Conservation (phyloP, 73 alveolate genomes). For the Stentor coeruleus region DNA sequence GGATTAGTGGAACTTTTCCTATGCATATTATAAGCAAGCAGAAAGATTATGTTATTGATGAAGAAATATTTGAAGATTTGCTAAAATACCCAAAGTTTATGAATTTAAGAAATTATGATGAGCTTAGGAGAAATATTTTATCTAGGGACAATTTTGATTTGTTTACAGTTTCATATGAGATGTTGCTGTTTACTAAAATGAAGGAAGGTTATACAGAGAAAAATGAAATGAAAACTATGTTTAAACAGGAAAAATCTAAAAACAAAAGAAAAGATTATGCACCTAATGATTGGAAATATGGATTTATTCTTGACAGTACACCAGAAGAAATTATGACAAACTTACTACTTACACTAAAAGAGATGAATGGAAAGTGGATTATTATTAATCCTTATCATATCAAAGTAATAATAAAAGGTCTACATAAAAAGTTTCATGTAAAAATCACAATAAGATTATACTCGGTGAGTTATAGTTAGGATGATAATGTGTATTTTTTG, state of each 20-base stretch:
- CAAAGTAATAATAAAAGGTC: not conserved
- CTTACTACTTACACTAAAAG: not conserved
- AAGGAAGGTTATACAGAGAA: not conserved
- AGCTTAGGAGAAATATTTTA: not conserved
- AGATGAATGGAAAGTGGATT: not conserved
- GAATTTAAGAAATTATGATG: not conserved
- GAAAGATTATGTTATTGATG: not conserved
- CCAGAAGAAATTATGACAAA: not conserved
- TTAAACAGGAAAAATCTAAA: not conserved
- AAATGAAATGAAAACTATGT: not conserved
- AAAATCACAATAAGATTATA: not conserved
- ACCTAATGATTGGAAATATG: not conserved
- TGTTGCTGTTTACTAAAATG: not conserved
- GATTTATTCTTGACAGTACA: not conserved
- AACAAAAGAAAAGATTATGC: not conserved
- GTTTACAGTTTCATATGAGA: constrained; percentile 15
- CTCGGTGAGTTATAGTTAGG: not conserved
- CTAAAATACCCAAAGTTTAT: not conserved
- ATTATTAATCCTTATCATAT: not conserved
- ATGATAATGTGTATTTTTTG: not conserved
- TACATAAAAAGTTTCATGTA: not conserved
- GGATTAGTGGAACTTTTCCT: constrained; percentile 43
- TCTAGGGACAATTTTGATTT: not conserved
- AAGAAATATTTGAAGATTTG: not conserved
- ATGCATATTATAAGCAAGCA: not conserved